Percentiles rank a stretch among this genome's conserved stretches.
Conservation (phyloP, 2,329 filamentous ascomycete genomes). For the Cytospora mali region DNA sequence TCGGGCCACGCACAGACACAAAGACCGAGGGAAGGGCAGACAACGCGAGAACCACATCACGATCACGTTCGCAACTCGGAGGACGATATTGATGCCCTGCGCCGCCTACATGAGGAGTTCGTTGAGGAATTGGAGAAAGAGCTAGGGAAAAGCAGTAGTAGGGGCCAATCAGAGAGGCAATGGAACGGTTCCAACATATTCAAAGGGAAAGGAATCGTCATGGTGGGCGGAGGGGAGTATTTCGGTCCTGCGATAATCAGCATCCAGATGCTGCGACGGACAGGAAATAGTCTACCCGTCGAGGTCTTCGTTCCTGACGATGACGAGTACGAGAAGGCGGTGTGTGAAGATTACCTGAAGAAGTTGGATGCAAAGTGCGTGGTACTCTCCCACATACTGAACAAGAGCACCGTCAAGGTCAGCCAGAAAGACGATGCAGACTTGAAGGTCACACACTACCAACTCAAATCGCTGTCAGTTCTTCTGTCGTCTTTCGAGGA, state of each 20-base stretch:
- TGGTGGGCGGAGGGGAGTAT: slow-evolving; percentile 50
- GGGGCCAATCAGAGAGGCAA: slow-evolving; percentile 34
- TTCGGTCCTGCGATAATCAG: slow-evolving; percentile 53
- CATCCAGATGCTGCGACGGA: slow-evolving; percentile 54
- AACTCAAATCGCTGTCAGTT: slow-evolving; percentile 60
- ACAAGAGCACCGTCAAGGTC: slow-evolving; percentile 34
- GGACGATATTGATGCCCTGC: slow-evolving; percentile 19
- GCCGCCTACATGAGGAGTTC: slow-evolving; percentile 41
- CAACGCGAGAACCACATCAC: slow-evolving; percentile 20
- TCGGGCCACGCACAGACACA: slow-evolving; percentile 20
- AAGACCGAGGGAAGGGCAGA: slow-evolving; percentile 20
- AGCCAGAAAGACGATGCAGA: slow-evolving; percentile 17
- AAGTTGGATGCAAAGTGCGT: slow-evolving; percentile 39
- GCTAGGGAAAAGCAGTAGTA: slow-evolving; percentile 38
- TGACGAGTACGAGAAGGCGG: slow-evolving; percentile 35
- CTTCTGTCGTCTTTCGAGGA: slow-evolving; percentile 62
- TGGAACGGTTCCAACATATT: slow-evolving; percentile 25
- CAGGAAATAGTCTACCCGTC: slow-evolving; percentile 53
- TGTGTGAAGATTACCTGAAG: slow-evolving; percentile 38
- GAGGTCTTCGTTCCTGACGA: slow-evolving; percentile 41
- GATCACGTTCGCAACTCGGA: slow-evolving; percentile 21
- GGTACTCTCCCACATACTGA: slow-evolving; percentile 37
- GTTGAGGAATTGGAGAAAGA: slow-evolving; percentile 36
- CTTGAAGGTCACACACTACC: slow-evolving; percentile 40
- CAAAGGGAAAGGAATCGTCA: slow-evolving; percentile 48